Percentiles rank a stretch among this genome's conserved stretches.
phyloP scores from a whole-genome alignment of 2,329 filamentous ascomycete species.

The Claviceps paspali region DNA sequence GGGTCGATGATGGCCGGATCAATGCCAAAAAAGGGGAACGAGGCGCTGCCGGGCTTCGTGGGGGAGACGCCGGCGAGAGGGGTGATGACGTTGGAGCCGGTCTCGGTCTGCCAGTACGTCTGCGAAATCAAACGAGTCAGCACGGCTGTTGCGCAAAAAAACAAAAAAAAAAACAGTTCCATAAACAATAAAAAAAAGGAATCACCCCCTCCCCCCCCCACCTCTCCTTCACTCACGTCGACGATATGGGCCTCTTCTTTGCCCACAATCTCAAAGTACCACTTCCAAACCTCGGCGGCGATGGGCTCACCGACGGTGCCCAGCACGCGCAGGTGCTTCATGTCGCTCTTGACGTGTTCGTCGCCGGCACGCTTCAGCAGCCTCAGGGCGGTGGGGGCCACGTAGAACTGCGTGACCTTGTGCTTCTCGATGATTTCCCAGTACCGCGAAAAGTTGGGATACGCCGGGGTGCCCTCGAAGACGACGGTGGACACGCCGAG shows the following conservation, averaged over 20 bases:
- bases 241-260: slow-evolving; percentile 87
- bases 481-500: slow-evolving; percentile 90
- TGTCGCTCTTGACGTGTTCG: slow-evolving; percentile 75
- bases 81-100: slow-evolving; percentile 88
- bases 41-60: slow-evolving; percentile 92
- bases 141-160: no score
- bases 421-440: slow-evolving; percentile 98
- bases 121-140: no score
- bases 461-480: slow-evolving; percentile 94
- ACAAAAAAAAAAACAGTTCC: no score
- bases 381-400: slow-evolving; percentile 84
- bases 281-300: slow-evolving; percentile 97
- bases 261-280: slow-evolving; percentile 93
- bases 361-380: slow-evolving; percentile 91
- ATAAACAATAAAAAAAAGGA: neutral
- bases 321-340: slow-evolving; percentile 78
- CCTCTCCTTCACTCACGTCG: slow-evolving; percentile 67
- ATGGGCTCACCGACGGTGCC: slow-evolving; percentile 97
- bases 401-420: slow-evolving; percentile 93
- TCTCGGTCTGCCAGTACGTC: slow-evolving; percentile 99
- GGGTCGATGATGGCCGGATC: slow-evolving; percentile 97
- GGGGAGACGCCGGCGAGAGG: slow-evolving; percentile 86
- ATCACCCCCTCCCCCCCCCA: no score
- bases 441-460: slow-evolving; percentile 95
- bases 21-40: slow-evolving; percentile 94